Conservation (phyloP, 345 rosid species). For the Eucalyptus polyanthemos region DNA sequence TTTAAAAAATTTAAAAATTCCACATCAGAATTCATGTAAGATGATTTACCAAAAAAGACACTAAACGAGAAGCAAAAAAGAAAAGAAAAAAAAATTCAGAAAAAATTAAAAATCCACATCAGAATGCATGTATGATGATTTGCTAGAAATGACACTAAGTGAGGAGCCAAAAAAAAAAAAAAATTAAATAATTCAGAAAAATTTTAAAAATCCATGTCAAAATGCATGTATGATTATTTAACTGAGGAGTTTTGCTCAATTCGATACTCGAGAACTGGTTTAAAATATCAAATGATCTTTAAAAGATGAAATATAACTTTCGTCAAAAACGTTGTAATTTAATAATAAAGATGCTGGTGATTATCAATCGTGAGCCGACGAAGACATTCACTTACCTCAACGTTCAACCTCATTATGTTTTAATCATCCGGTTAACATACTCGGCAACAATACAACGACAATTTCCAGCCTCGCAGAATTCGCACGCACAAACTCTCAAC, state of each 20-base stretch:
- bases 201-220: no score
- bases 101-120: no score
- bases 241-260: neutral
- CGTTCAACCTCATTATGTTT: neutral
- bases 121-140: no score
- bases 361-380: neutral
- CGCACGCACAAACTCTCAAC: neutral
- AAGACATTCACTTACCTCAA: neutral
- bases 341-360: neutral
- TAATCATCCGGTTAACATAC: neutral
- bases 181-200: no score
- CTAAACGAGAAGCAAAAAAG: no score
- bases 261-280: neutral
- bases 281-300: neutral
- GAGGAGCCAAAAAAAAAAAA: no score
- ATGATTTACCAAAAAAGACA: no score
- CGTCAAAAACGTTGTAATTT: neutral
- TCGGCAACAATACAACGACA: neutral
- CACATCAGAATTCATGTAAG: rapidly evolving
- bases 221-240: no score
- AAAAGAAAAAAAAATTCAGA: no score
- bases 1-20: no score
- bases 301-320: neutral
- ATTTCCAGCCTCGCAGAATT: neutral
- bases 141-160: no score